A percentile compares a stretch with the other conserved stretches of the same genome.
These are phyloP conservation scores for Calonectria pteridis DNA, from an alignment of 2,329 filamentous ascomycete species.

Conservation along the genomic window DNA sequence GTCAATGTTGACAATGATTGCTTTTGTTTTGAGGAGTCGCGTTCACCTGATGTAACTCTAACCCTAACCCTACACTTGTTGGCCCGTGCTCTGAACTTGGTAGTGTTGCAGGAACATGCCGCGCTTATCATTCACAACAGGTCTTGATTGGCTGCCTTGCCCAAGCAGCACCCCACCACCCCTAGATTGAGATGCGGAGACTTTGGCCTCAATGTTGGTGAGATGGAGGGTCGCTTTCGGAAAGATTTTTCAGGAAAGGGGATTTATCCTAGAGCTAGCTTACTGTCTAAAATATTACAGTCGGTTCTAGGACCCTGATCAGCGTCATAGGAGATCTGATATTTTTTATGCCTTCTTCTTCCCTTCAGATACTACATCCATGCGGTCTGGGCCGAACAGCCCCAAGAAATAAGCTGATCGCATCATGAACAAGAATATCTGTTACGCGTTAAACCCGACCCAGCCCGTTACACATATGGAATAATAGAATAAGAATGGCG, in stretches of 20 bases:
- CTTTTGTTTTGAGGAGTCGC: slow-evolving; percentile 25
- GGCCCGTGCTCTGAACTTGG: slow-evolving; percentile 10
- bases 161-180: neutral
- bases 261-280: neutral
- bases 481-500: neutral
- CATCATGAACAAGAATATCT: slow-evolving; percentile 68
- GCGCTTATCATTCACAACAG: neutral
- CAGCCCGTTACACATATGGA: neutral
- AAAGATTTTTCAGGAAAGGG: neutral
- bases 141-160: slow-evolving; percentile 21
- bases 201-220: slow-evolving; percentile 7
- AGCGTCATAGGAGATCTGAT: neutral
- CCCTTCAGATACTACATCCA: slow-evolving; percentile 13
- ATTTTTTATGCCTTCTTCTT: slow-evolving; percentile 45
- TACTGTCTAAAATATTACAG: slow-evolving; percentile 1
- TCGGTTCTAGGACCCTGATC: neutral
- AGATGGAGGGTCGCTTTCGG: slow-evolving; percentile 8
- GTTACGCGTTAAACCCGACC: slow-evolving; percentile 1
- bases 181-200: neutral
- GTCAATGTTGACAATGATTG: neutral
- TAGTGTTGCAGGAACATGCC: neutral
- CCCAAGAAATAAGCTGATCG: slow-evolving; percentile 71
- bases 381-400: slow-evolving; percentile 65
- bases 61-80: slow-evolving; percentile 43
- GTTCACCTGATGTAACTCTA: slow-evolving; percentile 21